Conservation (phyloP, 257 asterid species). For the Petrea volubilis region DNA sequence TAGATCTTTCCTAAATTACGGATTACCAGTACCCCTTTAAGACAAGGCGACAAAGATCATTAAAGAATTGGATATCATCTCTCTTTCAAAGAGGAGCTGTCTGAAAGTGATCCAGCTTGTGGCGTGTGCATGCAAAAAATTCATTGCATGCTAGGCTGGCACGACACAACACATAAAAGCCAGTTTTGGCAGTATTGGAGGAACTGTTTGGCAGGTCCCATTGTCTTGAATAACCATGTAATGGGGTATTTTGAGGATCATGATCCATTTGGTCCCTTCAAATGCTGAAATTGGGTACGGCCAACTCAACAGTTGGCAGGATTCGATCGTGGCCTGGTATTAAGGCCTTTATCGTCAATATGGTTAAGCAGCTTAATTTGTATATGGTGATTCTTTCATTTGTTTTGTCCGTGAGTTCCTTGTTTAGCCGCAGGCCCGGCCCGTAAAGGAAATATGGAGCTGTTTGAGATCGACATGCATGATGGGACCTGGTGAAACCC, state of each 20-base stretch:
- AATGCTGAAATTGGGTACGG: conserved; percentile 9
- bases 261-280: conserved; percentile 12
- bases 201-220: conserved; percentile 24
- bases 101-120: conserved; percentile 17
- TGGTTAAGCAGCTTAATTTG: neutral
- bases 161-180: no score
- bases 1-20: conserved; percentile 83
- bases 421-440: neutral
- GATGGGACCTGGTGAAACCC: conserved; percentile 9
- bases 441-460: neutral
- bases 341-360: neutral
- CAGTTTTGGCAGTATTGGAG: conserved; percentile 27
- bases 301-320: conserved; percentile 29
- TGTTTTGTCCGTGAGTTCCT: neutral
- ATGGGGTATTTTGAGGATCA: neutral
- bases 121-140: conserved; percentile 11
- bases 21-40: conserved; percentile 70
- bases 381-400: neutral
- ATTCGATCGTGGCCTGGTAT: no score
- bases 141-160: conserved; percentile 39
- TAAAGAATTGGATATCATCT: conserved; percentile 11
- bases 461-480: neutral
- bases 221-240: conserved; percentile 10
- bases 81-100: conserved; percentile 7
- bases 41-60: neutral